Base-by-base conservation (phyloP, 306 rosid species). In the Vigna unguiculata region DNA sequence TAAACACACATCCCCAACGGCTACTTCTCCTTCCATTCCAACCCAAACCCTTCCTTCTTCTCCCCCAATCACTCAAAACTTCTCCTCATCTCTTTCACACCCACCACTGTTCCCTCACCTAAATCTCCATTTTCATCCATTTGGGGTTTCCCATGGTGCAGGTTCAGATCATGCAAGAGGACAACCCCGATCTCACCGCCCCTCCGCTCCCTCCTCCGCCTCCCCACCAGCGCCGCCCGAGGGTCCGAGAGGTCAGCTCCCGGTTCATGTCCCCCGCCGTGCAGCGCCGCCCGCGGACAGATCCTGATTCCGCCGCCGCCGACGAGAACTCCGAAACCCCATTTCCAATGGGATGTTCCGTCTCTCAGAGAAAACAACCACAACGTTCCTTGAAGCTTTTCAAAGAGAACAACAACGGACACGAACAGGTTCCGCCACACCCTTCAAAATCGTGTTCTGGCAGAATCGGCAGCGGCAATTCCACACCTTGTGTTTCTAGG, bases 211-310 rank as follows among this genome's bases (percentile, higher is more conserved):
- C 87, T 0, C 91, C 82, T 2, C 88, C 88, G 8, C 77, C 86
- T 0, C 75, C 86, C 0, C 65, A 81, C 43, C 76, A 74, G 3
- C 92, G 98, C 12, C 89, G 96, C 25, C 94, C 96, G 4, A 86
- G 93, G 82, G 96, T 91, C 36, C 85, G 96, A 57, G 98, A 93
- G 82, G 98, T 93, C 52, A 93, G 94, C 84, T 93, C 98, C 30
- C 60, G 96, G 36, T 93, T 90, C 88, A 93, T 93, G 98, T 85
- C 96, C 1, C 91, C 94, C 4, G 22, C 74, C 32, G 78, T 80
- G 15, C 78, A 76, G 32, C 81, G 88, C 40, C 92, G 81, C 9
- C 85, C 86, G 0, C 87, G 78, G 12, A 68, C 74, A 36, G 95
- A 89, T 1, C 58, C 81, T 58, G 97, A 90, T 28, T 76, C 48